Conservation (phyloP, 2,329 filamentous ascomycete genomes). For the Aspergillus neoniger region DNA sequence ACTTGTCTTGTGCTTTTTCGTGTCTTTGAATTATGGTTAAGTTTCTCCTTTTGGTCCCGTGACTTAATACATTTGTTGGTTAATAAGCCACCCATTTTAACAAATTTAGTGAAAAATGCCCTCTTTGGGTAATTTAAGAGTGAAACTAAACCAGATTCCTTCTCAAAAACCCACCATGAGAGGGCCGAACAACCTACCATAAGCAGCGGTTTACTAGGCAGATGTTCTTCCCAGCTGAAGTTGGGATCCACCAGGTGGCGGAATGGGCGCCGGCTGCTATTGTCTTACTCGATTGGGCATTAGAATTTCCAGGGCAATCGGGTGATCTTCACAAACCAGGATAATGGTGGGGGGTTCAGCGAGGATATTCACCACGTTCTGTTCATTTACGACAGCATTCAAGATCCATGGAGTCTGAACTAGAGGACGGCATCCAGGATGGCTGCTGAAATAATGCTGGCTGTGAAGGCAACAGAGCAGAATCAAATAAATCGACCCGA, state of each 20-base stretch:
- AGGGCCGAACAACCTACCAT: background rate
- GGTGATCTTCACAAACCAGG: conserved; percentile 22
- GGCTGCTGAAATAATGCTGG: no score
- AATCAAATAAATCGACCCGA: background rate
- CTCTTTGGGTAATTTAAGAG: conserved; percentile 4
- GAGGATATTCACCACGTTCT: background rate
- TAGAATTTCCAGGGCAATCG: conserved; percentile 15
- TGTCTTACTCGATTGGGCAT: conserved; percentile 1
- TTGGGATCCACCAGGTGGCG: conserved; percentile 13
- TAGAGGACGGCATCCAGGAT: background rate
- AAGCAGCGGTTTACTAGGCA: background rate
- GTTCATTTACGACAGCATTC: no score
- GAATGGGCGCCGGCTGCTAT: conserved; percentile 4
- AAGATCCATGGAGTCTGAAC: no score
- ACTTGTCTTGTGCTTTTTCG: no score
- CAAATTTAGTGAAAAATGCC: background rate
- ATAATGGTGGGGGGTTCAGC: conserved; percentile 9
- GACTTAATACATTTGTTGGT: background rate
- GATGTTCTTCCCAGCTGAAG: conserved; percentile 16
- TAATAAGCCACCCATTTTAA: background rate
- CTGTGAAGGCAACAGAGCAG: background rate
- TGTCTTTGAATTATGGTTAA: background rate
- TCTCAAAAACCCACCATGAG: conserved; percentile 6
- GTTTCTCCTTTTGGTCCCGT: background rate
- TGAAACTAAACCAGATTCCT: background rate